These are phyloP conservation scores for Suzukiozyma palmioleophila DNA, from an alignment of 1,139 yeast species.

Conservation along the genomic window DNA sequence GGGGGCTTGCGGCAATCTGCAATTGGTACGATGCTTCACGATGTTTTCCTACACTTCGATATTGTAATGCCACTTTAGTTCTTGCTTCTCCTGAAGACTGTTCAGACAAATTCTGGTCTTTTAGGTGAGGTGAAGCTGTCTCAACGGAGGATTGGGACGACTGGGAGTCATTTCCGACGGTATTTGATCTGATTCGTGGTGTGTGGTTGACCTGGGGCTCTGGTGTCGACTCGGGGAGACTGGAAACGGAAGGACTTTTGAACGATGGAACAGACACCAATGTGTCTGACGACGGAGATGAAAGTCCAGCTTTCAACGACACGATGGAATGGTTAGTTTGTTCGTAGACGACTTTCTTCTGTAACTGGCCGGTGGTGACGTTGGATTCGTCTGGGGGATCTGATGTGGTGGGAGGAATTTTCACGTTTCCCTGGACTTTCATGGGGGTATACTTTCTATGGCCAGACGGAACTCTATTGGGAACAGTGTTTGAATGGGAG, in stretches of 20 bases:
- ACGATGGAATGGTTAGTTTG: background rate
- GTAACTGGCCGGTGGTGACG: background rate
- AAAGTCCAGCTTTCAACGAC: background rate
- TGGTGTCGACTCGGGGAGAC: background rate
- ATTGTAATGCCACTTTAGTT: constrained; percentile 48
- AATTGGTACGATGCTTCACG: constrained; percentile 70
- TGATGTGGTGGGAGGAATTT: background rate
- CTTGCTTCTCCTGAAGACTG: constrained; percentile 38
- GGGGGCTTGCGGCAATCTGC: constrained; percentile 56
- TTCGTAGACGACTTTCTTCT: constrained; percentile 1
- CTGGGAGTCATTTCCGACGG: background rate
- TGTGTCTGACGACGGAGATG: background rate
- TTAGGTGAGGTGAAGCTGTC: constrained; percentile 6
- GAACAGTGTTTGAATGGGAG: background rate
- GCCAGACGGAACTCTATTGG: background rate
- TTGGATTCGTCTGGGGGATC: background rate
- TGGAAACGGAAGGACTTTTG: background rate
- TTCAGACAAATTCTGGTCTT: constrained; percentile 10
- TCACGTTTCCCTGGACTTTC: background rate
- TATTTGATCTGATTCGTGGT: background rate
- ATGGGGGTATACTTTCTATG: background rate
- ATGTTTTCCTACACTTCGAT: constrained; percentile 55
- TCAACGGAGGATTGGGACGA: background rate
- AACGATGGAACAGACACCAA: background rate
- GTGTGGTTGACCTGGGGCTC: background rate